Percentiles rank a stretch among this genome's conserved stretches.
phyloP scores from a whole-genome alignment of 257 asterid species.

The Linaria vulgaris region DNA sequence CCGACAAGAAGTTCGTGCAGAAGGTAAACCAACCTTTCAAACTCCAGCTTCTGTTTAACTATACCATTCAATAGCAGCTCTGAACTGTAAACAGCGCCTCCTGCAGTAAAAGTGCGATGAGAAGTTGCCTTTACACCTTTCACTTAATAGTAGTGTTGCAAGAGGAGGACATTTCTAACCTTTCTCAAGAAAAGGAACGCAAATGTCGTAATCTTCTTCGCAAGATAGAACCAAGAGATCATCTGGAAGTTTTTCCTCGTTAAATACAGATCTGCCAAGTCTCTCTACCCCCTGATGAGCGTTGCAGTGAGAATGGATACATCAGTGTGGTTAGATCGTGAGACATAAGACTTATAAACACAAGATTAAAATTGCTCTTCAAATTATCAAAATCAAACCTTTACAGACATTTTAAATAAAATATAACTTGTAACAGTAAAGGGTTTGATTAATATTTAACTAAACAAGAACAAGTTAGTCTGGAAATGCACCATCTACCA shows the following conservation, averaged over 20 bases:
- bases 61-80: constrained; percentile 93
- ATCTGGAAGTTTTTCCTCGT: constrained; percentile 53
- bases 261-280: constrained; percentile 72
- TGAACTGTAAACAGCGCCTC: constrained; percentile 74
- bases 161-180: constrained; percentile 43
- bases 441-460: background rate
- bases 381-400: too few relatives aligned
- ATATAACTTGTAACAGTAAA: too few relatives aligned
- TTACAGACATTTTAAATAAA: too few relatives aligned
- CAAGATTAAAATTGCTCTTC: background rate
- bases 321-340: constrained; percentile 4
- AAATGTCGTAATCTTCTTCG: constrained; percentile 83
- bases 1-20: background rate
- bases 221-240: constrained; percentile 82
- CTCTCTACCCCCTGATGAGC: constrained; percentile 77
- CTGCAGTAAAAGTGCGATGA: constrained; percentile 43
- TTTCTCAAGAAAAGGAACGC: constrained; percentile 85
- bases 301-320: constrained; percentile 22
- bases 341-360: background rate
- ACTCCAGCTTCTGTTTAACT: constrained; percentile 87
- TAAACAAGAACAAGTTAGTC: background rate
- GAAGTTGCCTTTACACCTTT: constrained; percentile 4
- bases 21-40: constrained; percentile 59
- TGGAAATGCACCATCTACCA: background rate
- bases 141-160: background rate